A percentile compares a stretch with the other conserved stretches of the same genome.
Conservation (phyloP, 129 eudicot species). For the Tanacetum coccineum region DNA sequence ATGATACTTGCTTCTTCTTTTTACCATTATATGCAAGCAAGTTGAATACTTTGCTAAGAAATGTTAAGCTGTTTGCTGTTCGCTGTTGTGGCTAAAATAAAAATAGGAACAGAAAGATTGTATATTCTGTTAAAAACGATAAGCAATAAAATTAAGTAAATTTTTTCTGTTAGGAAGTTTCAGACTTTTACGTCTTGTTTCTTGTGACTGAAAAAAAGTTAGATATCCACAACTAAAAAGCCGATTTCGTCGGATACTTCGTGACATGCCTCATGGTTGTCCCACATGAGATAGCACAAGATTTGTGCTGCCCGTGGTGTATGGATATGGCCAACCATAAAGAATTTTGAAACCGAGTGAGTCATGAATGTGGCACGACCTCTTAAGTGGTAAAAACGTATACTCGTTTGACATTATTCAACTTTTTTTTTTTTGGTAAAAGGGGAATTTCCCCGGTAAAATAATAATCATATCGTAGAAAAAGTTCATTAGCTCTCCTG, state of each 20-base stretch:
- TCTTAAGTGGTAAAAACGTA: slow-evolving; percentile 29
- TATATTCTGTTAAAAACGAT: too few relatives aligned
- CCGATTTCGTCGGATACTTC: slow-evolving; percentile 12
- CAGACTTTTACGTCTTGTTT: not conserved
- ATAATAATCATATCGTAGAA: not conserved
- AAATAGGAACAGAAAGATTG: too few relatives aligned
- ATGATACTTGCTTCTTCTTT: too few relatives aligned
- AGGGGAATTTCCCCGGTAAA: too few relatives aligned
- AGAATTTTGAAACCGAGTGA: slow-evolving; percentile 23
- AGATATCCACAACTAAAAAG: not conserved
- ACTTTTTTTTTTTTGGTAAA: slow-evolving; percentile 7
- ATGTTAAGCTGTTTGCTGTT: too few relatives aligned
- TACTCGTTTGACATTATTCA: slow-evolving; percentile 7
- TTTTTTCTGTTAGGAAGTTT: not conserved
- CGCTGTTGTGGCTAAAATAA: too few relatives aligned
- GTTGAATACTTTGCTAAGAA: too few relatives aligned
- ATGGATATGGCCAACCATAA: slow-evolving; percentile 50
- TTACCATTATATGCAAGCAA: too few relatives aligned
- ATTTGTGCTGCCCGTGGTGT: slow-evolving; percentile 74
- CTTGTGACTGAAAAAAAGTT: not conserved
- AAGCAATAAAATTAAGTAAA: too few relatives aligned
- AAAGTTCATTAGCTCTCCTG: not conserved
- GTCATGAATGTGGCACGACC: slow-evolving; percentile 28
- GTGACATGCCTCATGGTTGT: slow-evolving; percentile 32
- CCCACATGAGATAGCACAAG: slow-evolving; percentile 55